Conservation (phyloP, 805 yeast species). For the Wickerhamomyces canadensis region DNA sequence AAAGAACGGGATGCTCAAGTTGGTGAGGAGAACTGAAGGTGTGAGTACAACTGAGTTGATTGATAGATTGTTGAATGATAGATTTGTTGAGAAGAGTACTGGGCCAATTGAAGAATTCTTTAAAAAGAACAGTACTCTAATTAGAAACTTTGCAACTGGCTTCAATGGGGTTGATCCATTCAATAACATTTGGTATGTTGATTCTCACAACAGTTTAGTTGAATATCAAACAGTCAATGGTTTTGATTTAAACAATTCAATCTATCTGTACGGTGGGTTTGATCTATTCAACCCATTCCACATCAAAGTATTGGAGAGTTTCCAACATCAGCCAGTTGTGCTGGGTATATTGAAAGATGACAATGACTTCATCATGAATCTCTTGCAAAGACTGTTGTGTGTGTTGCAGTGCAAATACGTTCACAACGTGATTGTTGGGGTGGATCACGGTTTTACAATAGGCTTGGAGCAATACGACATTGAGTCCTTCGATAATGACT, state of each 20-base stretch:
- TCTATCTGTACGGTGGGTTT: constrained; percentile 77
- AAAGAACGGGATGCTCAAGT: constrained; percentile 76
- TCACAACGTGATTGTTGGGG: constrained; percentile 61
- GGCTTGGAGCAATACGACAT: constrained; percentile 6
- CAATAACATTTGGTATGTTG: constrained; percentile 53
- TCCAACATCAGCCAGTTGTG: constrained; percentile 38
- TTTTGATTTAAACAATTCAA: constrained; percentile 21
- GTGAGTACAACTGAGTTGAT: constrained; percentile 94
- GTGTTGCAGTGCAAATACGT: constrained; percentile 84
- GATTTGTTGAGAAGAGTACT: constrained; percentile 11
- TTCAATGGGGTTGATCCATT: constrained; percentile 47
- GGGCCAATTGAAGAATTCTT: constrained; percentile 5
- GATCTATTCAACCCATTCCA: constrained; percentile 95
- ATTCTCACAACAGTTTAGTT: constrained; percentile 25
- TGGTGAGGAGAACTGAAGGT: constrained; percentile 92
- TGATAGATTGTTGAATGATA: constrained; percentile 62
- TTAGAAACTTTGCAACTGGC: constrained; percentile 54
- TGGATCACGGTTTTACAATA: constrained; percentile 7
- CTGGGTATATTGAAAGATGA: constrained; percentile 75
- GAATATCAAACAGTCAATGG: constrained; percentile 15
- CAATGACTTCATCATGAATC: constrained; percentile 73
- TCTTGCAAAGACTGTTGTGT: constrained; percentile 80
- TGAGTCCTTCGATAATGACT: constrained; percentile 47
- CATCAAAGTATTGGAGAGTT: constrained; percentile 56
- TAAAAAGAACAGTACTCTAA: constrained; percentile 6